Evolutionary conservation across 257 asterid species (phyloP), one percentile per base, ranked within the genome.

Genomic region (Apocynum venetum): DNA sequence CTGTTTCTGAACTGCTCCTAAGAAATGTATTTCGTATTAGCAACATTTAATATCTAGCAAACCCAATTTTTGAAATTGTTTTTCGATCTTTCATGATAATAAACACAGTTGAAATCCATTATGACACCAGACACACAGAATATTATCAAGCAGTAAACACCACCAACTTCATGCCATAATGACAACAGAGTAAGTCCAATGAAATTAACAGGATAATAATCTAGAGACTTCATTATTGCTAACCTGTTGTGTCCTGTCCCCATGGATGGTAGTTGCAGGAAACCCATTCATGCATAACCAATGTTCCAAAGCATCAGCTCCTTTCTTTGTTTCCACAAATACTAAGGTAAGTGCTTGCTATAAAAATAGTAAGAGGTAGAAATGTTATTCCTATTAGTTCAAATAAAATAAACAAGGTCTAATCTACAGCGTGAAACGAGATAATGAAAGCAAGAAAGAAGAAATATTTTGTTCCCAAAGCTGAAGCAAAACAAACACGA

Each of bases 161-260:
- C 52, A 48, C 15, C 40, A 41, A 56, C 31, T 15, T 19, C 48
- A 73, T 52, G 17, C 8, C 41, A 57, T 19, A 8, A 57, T 46
- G 56, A 11, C 12, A 56, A 43, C 49, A 17, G 25, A 31, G 67
- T 0, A 3, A 9, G 10, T 25, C 10, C 2, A 31, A 60, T 60
- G 67, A 60, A 15, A 3, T 17, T 61, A 61, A 61, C 68, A 61
- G 41, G 43, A 60, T 9, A 4, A n/a, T 31, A 60, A 14, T 31
- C 14, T n/a, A 60, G 41, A 60, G 3, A 31, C 3, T 44, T 60
- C 40, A 60, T 25, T 31, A 17, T 47, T 72, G 11, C 51, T 75
- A 72, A 91, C 97, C 92, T 92, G 97, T 73, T 93, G 97, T 6
- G 97, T 86, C 79, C 97, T 85, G 83, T 93, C 97, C 73, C 97